Evolutionary conservation across 148 eudicot species (phyloP), one percentile per base, ranked within the genome.

Genomic region (Rhododendron williamsianum): DNA sequence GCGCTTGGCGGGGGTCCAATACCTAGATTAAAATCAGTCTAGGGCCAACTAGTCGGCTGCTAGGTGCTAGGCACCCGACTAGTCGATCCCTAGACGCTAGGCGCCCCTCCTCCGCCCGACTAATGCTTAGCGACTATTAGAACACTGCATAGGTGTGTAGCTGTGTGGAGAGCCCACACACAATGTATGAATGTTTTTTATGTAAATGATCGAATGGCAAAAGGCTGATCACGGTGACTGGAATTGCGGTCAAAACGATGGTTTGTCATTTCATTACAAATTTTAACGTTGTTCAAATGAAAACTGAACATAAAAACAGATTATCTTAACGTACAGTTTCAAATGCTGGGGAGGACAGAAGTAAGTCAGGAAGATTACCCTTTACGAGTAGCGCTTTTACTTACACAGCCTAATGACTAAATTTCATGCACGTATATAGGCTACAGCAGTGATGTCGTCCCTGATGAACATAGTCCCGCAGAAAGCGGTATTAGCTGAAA

Each of bases 381-480:
- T 60, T 6, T 60, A 60, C 25, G 1, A 60, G 19, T 60, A 60
- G 67, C 3, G 9, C 33, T 65, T 25, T 65, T 65, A 25, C 13
- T n/a, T n/a, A 4, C 35, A 27, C 74, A 69, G 0, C 76, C 38
- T 71, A 4, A 33, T 71, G 38, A 71, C 76, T 11, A 71, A 69
- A 33, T 33, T 33, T 13, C 18, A 30, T 30, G 41, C 38, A 12
- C 41, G 33, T 30, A 18, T 58, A 54, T 45, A 93, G 95, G 94
- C 96, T 10, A 90, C 88, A 63, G 90, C 96, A 23, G 93, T 86
- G 6, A 93, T 93, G 96, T 87, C 91, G 33, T 91, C 93, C 2
- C 71, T 93, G 84, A 87, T 91, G 86, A 93, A 86, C 84, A 87
- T 93, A 82, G 93, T 91, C 63, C 96, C 96, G 2, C 93, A 90